Conservation (phyloP, 371 early-diverging fungal genomes). For the Fennellomyces sp. region DNA sequence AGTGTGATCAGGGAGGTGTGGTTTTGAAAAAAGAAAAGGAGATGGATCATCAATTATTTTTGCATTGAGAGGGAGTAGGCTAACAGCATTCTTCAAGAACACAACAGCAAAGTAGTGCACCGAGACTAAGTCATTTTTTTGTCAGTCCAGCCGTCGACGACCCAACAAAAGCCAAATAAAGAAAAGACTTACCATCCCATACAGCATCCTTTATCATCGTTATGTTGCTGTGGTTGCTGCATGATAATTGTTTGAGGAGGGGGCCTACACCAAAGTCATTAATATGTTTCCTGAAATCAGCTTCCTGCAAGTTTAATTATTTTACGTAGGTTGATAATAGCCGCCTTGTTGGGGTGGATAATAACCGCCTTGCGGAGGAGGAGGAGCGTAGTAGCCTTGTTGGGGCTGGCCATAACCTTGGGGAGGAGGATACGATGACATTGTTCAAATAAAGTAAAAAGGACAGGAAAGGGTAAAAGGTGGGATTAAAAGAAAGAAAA, state of each 20-base stretch:
- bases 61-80: no score
- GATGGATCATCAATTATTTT: no score
- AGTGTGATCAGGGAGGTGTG: no score
- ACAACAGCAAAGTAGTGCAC: neutral
- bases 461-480: neutral
- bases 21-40: no score
- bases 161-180: no score
- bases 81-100: neutral
- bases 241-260: conserved; percentile 11
- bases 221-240: conserved; percentile 7
- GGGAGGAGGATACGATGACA: neutral
- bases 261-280: neutral
- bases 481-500: neutral
- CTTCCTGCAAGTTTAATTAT: no score
- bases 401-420: neutral
- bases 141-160: neutral
- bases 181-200: conserved; percentile 2
- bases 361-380: neutral
- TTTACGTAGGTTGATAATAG: conserved; percentile 12
- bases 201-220: conserved; percentile 5
- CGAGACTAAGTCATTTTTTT: neutral
- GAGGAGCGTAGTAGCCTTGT: conserved; percentile 6
- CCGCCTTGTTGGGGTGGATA: conserved; percentile 10
- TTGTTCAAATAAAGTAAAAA: neutral
- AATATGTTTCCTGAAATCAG: neutral